Conservation (phyloP, 805 yeast species). For the Pichia paraexigua region DNA sequence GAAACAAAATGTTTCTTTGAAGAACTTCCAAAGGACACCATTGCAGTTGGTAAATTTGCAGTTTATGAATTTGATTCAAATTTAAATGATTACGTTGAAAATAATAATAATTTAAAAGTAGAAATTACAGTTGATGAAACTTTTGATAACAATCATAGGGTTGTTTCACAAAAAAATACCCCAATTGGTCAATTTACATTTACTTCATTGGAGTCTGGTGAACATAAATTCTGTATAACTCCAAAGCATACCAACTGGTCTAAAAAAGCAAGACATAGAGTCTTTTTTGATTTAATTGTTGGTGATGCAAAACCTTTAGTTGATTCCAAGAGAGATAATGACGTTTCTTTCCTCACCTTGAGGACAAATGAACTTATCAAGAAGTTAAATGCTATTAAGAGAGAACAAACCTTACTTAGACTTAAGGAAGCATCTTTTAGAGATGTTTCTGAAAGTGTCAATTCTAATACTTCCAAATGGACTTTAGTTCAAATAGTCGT, state of each 20-base stretch:
- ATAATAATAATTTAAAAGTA: conserved; percentile 47
- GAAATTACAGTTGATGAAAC: conserved; percentile 70
- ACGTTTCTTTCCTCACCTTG: conserved; percentile 47
- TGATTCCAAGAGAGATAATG: conserved; percentile 59
- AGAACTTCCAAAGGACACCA: conserved; percentile 67
- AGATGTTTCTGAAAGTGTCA: conserved; percentile 63
- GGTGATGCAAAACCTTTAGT: conserved; percentile 57
- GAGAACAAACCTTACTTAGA: conserved; percentile 62
- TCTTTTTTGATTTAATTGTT: conserved; percentile 60
- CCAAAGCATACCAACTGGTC: conserved; percentile 43
- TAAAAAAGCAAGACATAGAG: conserved; percentile 45
- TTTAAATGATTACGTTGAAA: conserved; percentile 38
- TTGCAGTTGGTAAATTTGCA: conserved; percentile 72
- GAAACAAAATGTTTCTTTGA: conserved; percentile 78
- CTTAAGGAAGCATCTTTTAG: conserved; percentile 70
- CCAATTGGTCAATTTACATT: conserved; percentile 65
- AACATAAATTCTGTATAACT: conserved; percentile 68
- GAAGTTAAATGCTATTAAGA: conserved; percentile 51
- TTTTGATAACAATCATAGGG: conserved; percentile 70
- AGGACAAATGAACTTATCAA: conserved; percentile 48
- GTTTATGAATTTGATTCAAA: conserved; percentile 52
- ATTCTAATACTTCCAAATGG: conserved; percentile 67
- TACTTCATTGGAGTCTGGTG: conserved; percentile 69
- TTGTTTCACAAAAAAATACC: conserved; percentile 58
- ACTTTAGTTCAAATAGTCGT: conserved; percentile 58